Evolutionary conservation across 2,329 filamentous ascomycete species (phyloP).

Genomic region (Monosporascus sp.): DNA sequence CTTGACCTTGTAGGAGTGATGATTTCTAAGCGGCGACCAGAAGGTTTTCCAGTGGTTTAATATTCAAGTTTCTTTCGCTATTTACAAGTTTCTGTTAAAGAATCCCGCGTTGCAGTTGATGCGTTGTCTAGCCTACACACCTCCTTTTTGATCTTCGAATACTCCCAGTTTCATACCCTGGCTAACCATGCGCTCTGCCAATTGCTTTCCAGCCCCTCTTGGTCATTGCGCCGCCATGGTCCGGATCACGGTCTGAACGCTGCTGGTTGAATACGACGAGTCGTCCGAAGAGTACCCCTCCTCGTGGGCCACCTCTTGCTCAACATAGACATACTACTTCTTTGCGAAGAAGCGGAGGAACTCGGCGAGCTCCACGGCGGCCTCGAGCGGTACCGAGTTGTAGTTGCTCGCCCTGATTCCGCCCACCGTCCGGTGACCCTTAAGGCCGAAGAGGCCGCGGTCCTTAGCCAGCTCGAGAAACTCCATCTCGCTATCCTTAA

Average conservation of each 20-base stretch:
- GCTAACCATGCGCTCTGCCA: too few relatives aligned
- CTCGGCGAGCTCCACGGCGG: constrained; percentile 59
- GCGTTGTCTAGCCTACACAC: too few relatives aligned
- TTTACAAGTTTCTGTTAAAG: too few relatives aligned
- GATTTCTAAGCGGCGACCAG: not conserved
- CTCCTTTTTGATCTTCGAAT: too few relatives aligned
- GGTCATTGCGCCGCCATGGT: too few relatives aligned
- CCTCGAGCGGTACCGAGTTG: constrained; percentile 69
- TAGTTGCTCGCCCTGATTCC: constrained; percentile 87
- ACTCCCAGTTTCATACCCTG: too few relatives aligned
- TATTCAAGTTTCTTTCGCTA: not conserved
- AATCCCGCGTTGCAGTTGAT: too few relatives aligned
- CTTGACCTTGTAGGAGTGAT: not conserved
- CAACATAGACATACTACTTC: constrained; percentile 14
- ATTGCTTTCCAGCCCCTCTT: too few relatives aligned
- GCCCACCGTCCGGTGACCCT: constrained; percentile 82
- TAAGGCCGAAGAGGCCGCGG: constrained; percentile 69
- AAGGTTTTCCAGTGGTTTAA: not conserved
- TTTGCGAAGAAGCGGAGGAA: constrained; percentile 55
- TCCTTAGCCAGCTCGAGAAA: constrained; percentile 71
- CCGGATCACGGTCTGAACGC: too few relatives aligned
- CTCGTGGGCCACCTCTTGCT: not conserved
- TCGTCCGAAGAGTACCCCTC: not conserved
- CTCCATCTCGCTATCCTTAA: constrained; percentile 67
- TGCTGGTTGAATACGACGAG: not conserved